These are phyloP conservation scores for Hippophae rhamnoides DNA, from an alignment of 306 rosid species.

Conservation along the genomic window DNA sequence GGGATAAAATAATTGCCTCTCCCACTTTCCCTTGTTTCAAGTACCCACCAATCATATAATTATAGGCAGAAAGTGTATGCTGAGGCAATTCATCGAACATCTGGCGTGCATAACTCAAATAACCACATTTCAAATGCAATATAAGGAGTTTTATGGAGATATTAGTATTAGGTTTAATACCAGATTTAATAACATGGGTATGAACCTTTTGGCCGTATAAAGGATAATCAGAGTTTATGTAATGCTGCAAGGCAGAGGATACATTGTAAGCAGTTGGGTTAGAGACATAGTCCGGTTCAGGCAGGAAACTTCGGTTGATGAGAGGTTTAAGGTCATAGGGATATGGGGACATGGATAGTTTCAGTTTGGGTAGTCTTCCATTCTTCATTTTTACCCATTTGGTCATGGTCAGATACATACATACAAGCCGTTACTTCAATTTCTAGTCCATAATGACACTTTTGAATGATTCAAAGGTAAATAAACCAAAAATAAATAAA, in stretches of 20 bases:
- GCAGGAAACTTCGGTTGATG: slow-evolving; percentile 5
- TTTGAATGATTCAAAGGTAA: no score
- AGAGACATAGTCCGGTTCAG: slow-evolving; percentile 22
- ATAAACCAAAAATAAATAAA: no score
- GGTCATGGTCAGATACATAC: background rate
- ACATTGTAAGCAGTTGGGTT: slow-evolving; percentile 21
- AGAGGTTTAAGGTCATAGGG: background rate
- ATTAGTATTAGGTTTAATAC: slow-evolving; percentile 56
- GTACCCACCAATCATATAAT: slow-evolving; percentile 64
- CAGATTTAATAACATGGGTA: slow-evolving; percentile 65
- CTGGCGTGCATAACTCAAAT: slow-evolving; percentile 54
- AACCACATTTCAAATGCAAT: slow-evolving; percentile 48
- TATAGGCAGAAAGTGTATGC: slow-evolving; percentile 61
- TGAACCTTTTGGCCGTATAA: slow-evolving; percentile 68
- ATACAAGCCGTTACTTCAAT: background rate
- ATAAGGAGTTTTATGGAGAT: slow-evolving; percentile 73
- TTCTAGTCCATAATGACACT: background rate
- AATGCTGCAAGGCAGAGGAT: slow-evolving; percentile 45
- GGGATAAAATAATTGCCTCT: slow-evolving; percentile 44
- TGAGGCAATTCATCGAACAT: slow-evolving; percentile 58
- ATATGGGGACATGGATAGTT: slow-evolving; percentile 19
- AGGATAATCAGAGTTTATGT: slow-evolving; percentile 67
- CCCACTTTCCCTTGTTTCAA: slow-evolving; percentile 44
- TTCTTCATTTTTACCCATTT: slow-evolving; percentile 26
- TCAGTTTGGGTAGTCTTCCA: slow-evolving; percentile 10